These are phyloP conservation scores for Saccharomyces hybrid DNA, from an alignment of 1,139 yeast species.

Conservation along the genomic window DNA sequence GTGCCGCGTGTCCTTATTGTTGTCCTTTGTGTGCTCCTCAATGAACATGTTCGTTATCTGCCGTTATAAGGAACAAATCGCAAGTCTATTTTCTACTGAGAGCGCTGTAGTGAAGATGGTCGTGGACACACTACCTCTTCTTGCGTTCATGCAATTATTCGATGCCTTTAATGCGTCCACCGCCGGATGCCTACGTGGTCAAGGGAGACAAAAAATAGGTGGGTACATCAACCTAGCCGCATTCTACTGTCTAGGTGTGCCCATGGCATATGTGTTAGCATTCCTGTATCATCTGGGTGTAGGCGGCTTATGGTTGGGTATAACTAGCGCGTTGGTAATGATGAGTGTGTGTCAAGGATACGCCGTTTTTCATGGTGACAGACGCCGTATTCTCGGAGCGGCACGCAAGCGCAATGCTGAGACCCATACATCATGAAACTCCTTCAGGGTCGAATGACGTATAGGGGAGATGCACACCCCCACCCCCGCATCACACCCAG, in stretches of 20 bases:
- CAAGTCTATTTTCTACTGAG: slow-evolving; percentile 63
- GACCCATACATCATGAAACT: slow-evolving; percentile 31
- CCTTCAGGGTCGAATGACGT: background rate
- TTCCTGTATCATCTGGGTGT: slow-evolving; percentile 46
- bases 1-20: slow-evolving; percentile 25
- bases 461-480: background rate
- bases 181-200: slow-evolving; percentile 78
- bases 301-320: slow-evolving; percentile 84
- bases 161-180: slow-evolving; percentile 79
- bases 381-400: slow-evolving; percentile 31
- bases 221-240: slow-evolving; percentile 70
- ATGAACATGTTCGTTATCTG: slow-evolving; percentile 50
- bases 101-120: slow-evolving; percentile 49
- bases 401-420: slow-evolving; percentile 41
- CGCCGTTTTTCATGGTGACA: slow-evolving; percentile 34
- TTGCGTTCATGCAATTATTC: slow-evolving; percentile 64
- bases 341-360: slow-evolving; percentile 56
- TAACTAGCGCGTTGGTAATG: slow-evolving; percentile 61
- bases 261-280: slow-evolving; percentile 58
- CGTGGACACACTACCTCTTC: slow-evolving; percentile 51
- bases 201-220: slow-evolving; percentile 79
- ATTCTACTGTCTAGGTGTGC: slow-evolving; percentile 67
- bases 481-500: background rate
- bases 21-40: slow-evolving; percentile 43
- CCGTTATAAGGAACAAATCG: slow-evolving; percentile 48